Evolutionary conservation across 441 rosid genomes (phyloP), one percentile per base, ranked within the genome.

Genomic region (Biscutella laevigata): DNA sequence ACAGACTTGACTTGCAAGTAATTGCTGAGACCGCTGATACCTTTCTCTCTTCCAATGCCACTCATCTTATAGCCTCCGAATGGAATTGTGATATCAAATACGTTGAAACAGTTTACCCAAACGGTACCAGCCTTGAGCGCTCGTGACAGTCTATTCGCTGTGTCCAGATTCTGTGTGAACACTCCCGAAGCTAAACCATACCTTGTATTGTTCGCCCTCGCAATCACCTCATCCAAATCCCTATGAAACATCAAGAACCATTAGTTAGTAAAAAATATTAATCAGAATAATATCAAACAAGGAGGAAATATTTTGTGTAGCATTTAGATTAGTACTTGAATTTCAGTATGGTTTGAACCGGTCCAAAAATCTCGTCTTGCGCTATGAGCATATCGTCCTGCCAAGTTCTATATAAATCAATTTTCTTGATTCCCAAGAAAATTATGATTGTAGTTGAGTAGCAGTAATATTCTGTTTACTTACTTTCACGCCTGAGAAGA

Each of bases 381-480:
- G 94, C 92, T 34, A 90, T 86, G 71, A 73, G 52, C 97, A 90
- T 90, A 24, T 84, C 82, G 11, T 86, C 94, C 95, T 86, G 70
- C 52, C 25, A 44, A 5, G 34, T 9, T n/a, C 35, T 7, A 47
- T 55, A 24, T n/a, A 51, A 57, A 47, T 34, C 5, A 2, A 6
- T 9, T 11, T 14, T 4, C 10, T 1, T n/a, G n/a, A n/a, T n/a
- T n/a, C n/a, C n/a, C n/a, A n/a, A 40, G 13, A 19, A 28, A n/a
- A 57, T 6, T 50, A 22, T 50, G 15, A 42, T 7, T 5, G 9
- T 11, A 25, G 8, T 22, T 4, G 34, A 32, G 25, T 34, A 7
- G 43, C 5, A 21, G 35, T 28, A 27, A 24, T 39, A 13, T 11
- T 36, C 2, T 39, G 55, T 48, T 35, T 9, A 29, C 57, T 45